A percentile compares a stretch with the other conserved stretches of the same genome.
Conservation (phyloP, 2,329 filamentous ascomycete species). For the Claviceps capensis region DNA sequence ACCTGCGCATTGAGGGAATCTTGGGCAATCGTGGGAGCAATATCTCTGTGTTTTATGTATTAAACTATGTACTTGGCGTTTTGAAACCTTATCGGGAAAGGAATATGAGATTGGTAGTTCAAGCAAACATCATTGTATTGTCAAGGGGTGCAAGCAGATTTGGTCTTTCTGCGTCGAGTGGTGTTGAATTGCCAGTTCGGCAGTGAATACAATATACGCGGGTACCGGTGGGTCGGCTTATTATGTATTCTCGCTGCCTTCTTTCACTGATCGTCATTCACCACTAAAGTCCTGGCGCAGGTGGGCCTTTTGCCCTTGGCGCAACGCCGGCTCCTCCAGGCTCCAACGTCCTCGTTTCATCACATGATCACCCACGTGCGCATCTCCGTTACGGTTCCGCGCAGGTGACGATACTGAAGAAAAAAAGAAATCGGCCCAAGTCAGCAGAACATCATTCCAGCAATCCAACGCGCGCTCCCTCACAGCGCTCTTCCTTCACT, state of each 20-base stretch:
- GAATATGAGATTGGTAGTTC: too few relatives aligned
- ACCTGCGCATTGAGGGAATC: not conserved
- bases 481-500: not conserved
- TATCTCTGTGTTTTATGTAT: not conserved
- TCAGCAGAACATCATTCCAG: not conserved
- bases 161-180: too few relatives aligned
- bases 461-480: not conserved
- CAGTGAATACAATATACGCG: too few relatives aligned
- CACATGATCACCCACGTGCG: constrained; percentile 5
- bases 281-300: not conserved
- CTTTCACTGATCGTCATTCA: too few relatives aligned
- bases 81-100: not conserved
- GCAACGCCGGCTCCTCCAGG: too few relatives aligned
- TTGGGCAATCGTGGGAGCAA: not conserved
- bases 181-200: too few relatives aligned
- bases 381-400: not conserved
- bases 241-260: too few relatives aligned
- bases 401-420: not conserved
- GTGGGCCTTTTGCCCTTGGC: constrained; percentile 7
- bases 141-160: too few relatives aligned
- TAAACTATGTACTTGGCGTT: not conserved
- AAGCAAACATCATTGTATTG: too few relatives aligned
- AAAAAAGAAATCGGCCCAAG: not conserved
- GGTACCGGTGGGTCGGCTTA: too few relatives aligned
- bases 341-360: not conserved